Evolutionary conservation across 2,329 filamentous ascomycete genomes (phyloP).

Genomic region (Colletotrichum sp.): DNA sequence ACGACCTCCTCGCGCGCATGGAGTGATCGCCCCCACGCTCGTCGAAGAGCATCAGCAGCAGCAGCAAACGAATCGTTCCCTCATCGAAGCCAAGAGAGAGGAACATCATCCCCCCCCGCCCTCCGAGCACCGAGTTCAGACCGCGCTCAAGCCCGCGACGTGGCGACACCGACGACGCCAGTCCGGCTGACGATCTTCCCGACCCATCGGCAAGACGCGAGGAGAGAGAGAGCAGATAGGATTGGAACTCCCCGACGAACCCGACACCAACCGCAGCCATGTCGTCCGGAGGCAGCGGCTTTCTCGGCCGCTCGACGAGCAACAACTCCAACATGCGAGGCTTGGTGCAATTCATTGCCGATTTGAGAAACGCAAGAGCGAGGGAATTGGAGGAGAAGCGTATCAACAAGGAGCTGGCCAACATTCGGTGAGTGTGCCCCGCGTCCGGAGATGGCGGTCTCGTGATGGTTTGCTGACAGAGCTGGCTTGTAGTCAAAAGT

Average conservation of each 20-base stretch:
- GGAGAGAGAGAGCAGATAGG: background rate
- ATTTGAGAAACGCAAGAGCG: constrained; percentile 91
- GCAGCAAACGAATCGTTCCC: background rate
- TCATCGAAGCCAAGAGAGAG: background rate
- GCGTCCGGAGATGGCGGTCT: constrained; percentile 11
- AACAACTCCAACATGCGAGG: constrained; percentile 77
- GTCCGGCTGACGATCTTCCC: background rate
- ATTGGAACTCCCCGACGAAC: background rate
- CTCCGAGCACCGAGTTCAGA: background rate
- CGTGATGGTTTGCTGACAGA: constrained; percentile 14
- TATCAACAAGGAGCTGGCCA: constrained; percentile 99
- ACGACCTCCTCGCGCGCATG: constrained; percentile 11
- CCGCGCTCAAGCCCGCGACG: background rate
- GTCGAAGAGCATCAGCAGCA: background rate
- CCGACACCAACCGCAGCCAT: constrained; percentile 38
- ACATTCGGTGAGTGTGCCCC: constrained; percentile 74
- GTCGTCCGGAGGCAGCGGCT: constrained; percentile 63
- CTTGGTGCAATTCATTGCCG: constrained; percentile 97
- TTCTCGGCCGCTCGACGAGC: constrained; percentile 69
- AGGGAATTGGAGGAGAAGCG: constrained; percentile 97
- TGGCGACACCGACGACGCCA: background rate
- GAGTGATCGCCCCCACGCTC: constrained; percentile 14
- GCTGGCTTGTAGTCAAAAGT: constrained; percentile 73
- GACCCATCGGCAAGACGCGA: background rate
- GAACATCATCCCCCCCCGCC: background rate